Evolutionary conservation across 371 early-diverging fungal genomes (phyloP), one percentile per base, ranked within the genome.

Genomic region (Chytridium lagenaria): DNA sequence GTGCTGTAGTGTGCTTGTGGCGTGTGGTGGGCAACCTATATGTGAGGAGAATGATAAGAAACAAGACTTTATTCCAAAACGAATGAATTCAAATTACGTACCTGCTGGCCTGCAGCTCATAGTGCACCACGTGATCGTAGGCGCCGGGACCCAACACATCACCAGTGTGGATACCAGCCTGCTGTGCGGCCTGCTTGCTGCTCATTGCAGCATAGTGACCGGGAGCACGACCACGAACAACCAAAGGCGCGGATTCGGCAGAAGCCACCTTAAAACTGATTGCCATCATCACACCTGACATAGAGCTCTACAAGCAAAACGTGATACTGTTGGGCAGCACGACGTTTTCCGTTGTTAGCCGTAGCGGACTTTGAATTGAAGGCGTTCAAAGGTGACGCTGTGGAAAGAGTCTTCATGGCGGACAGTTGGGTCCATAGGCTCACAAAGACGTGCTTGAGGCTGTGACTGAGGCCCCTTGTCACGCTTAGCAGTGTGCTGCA

Each of bases 361-460:
- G 98, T 97, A 19, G 97, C 95, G 0, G 92, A 90, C n/a, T 77
- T 95, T 96, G 89, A 97, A 97, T 84, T 97, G 98, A 40, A 97
- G 85, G 59, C 98, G 90, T 78, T 97, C 96, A 84, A 94, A 97
- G 1, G 92, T 91, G 16, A 72, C 72, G 22, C 31, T 66, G 30
- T 59, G 52, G 39, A 33, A 40, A 33, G 34, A 36, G 31, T 33
- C 40, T 22, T 69, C 69, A 22, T 26, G 30, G 10, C 40, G 22
- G 38, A 67, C 0, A 15, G 15, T 49, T 22, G 69, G 51, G 30
- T 69, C 59, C 40, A 44, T 55, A 10, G 69, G 69, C 40, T 65
- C 23, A 23, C 69, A 69, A 10, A 50, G 40, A 22, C 69, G 63
- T 2, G 68, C 63, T 28, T 55, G 50, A 34, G 74, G 69, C 50